Conservation (phyloP, 441 rosid genomes). For the Syzygium malaccense region DNA sequence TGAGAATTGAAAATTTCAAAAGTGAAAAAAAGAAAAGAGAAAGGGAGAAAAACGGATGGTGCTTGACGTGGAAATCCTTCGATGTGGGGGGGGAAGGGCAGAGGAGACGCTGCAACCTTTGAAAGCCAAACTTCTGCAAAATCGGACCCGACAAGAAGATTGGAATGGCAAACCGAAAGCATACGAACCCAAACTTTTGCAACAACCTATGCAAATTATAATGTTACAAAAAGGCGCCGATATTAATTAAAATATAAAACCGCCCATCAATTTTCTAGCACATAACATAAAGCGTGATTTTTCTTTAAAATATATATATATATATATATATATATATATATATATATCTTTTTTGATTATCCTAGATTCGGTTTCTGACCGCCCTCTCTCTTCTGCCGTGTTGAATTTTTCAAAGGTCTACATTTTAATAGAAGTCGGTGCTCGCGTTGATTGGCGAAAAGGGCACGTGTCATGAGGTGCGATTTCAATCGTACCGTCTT, state of each 20-base stretch:
- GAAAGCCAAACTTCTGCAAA: neutral
- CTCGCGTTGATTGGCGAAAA: neutral
- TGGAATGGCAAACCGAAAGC: neutral
- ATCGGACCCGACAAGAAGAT: neutral
- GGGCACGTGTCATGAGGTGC: neutral
- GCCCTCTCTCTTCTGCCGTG: neutral
- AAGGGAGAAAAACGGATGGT: neutral
- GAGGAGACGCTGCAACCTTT: neutral
- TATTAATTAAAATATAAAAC: neutral
- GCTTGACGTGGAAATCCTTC: neutral
- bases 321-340: too few relatives aligned
- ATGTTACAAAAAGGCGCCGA: too few relatives aligned
- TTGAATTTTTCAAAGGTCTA: neutral
- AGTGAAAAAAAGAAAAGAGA: neutral
- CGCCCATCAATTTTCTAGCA: neutral
- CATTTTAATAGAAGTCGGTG: neutral
- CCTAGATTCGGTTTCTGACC: neutral
- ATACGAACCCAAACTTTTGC: neutral
- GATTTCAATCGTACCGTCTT: neutral
- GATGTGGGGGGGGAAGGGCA: neutral
- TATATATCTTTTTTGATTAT: neutral
- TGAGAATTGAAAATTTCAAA: neutral
- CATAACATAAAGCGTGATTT: neutral
- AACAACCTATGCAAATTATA: neutral
- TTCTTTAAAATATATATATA: neutral